Evolutionary conservation across 768 basidiomycete genomes (phyloP).

Genomic region (Rhodotorula graminis): DNA sequence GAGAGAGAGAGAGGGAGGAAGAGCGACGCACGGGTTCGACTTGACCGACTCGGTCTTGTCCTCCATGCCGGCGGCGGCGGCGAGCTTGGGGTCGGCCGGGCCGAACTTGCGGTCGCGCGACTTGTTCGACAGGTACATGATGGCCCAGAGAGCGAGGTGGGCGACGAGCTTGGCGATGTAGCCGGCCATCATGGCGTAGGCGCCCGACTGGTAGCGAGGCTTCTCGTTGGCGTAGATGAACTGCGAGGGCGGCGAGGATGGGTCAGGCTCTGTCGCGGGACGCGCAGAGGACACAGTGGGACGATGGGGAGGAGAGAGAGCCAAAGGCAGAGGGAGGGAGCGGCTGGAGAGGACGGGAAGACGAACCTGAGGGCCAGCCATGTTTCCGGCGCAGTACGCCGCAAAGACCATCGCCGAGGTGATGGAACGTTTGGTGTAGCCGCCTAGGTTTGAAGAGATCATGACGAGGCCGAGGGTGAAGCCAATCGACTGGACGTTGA

Average conservation of each 20-base stretch:
- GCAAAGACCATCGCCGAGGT: slow-evolving; percentile 45
- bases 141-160: slow-evolving; percentile 7
- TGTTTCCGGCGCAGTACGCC: slow-evolving; percentile 24
- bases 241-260: background rate
- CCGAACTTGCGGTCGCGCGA: slow-evolving; percentile 41
- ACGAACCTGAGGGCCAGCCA: slow-evolving; percentile 31
- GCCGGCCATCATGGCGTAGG: slow-evolving; percentile 21
- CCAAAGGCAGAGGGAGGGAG: too few relatives aligned
- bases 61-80: slow-evolving; percentile 47
- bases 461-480: slow-evolving; percentile 45
- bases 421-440: slow-evolving; percentile 32
- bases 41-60: slow-evolving; percentile 44
- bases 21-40: slow-evolving; percentile 9
- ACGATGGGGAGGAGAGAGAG: too few relatives aligned
- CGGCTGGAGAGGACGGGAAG: too few relatives aligned
- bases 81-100: slow-evolving; percentile 42
- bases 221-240: slow-evolving; percentile 43
- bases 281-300: too few relatives aligned
- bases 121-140: slow-evolving; percentile 46
- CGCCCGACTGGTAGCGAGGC: slow-evolving; percentile 42
- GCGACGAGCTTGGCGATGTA: slow-evolving; percentile 26
- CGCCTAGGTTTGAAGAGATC: slow-evolving; percentile 43
- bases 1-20: background rate
- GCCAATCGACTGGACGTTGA: background rate
- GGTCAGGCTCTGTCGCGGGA: too few relatives aligned